phyloP scores from a whole-genome alignment of 345 rosid species.

The Gossypium herbaceum region DNA sequence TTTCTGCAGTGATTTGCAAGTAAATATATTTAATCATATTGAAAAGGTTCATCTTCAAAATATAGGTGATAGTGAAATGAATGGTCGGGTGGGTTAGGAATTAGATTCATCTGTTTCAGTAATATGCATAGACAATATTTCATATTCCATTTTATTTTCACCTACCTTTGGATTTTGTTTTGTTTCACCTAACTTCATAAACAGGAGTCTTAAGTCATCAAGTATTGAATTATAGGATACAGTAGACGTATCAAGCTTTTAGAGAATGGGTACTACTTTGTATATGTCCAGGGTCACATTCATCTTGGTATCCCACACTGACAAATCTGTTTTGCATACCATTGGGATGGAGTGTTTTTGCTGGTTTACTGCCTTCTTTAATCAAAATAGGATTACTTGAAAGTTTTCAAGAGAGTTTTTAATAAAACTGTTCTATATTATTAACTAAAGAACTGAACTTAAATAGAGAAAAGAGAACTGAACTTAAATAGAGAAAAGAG shows the following conservation, averaged over 20 bases:
- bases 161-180: not conserved
- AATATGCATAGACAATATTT: not conserved
- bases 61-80: not conserved
- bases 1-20: not conserved
- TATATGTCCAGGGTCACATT: not conserved
- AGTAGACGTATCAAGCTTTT: not conserved
- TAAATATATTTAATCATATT: slow-evolving; percentile 9
- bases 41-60: not conserved
- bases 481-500: too few species aligned
- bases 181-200: not conserved
- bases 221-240: not conserved
- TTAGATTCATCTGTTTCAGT: not conserved
- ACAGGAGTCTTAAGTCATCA: not conserved
- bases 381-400: not conserved
- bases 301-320: not conserved
- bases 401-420: too few species aligned
- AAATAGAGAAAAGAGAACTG: too few species aligned
- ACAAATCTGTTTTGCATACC: not conserved
- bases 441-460: too few species aligned
- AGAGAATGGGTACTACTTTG: not conserved
- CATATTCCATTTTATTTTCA: not conserved
- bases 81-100: not conserved
- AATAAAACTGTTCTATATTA: too few species aligned
- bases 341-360: not conserved
- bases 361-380: not conserved